phyloP scores from a whole-genome alignment of 2,329 filamentous ascomycete genomes.

The Akanthomyces dipterigenus region DNA sequence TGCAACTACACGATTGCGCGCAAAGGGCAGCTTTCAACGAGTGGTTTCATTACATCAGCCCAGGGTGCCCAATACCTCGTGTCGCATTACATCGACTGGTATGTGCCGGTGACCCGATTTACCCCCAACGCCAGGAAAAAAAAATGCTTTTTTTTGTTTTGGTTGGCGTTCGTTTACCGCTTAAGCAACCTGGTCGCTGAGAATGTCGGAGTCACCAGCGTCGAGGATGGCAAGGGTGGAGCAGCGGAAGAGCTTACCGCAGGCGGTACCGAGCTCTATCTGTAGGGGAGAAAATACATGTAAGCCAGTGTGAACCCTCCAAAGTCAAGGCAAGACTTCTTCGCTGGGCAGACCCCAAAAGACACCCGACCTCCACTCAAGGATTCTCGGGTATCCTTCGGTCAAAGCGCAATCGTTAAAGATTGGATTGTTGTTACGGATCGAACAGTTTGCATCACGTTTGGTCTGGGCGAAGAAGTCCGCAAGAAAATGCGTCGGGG shows the following conservation, averaged over 20 bases:
- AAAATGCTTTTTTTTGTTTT: conserved; percentile 12
- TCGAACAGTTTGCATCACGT: conserved; percentile 10
- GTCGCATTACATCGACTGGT: conserved; percentile 30
- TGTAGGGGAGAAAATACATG: conserved; percentile 41
- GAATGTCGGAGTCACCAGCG: conserved; percentile 97
- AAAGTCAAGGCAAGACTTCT: conserved; percentile 79
- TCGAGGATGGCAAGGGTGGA: conserved; percentile 96
- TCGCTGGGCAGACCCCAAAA: conserved; percentile 67
- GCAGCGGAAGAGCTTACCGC: conserved; percentile 98
- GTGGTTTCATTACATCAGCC: conserved; percentile 8
- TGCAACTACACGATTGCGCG: neutral
- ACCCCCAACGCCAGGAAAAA: conserved; percentile 38
- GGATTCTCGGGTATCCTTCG: neutral
- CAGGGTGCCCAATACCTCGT: conserved; percentile 22
- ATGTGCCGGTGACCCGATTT: conserved; percentile 30
- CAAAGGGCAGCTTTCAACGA: neutral
- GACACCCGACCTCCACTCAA: conserved; percentile 17
- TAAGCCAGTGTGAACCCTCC: conserved; percentile 72
- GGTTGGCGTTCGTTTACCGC: conserved; percentile 9
- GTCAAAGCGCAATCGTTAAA: conserved; percentile 12
- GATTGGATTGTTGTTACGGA: conserved; percentile 12
- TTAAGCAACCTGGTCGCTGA: conserved; percentile 68
- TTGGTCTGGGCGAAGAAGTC: conserved; percentile 17
- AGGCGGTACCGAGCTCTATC: conserved; percentile 97
- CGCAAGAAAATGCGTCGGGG: conserved; percentile 20